Base-by-base conservation (phyloP, 139 green algal species). In the Haematococcus sp. region DNA sequence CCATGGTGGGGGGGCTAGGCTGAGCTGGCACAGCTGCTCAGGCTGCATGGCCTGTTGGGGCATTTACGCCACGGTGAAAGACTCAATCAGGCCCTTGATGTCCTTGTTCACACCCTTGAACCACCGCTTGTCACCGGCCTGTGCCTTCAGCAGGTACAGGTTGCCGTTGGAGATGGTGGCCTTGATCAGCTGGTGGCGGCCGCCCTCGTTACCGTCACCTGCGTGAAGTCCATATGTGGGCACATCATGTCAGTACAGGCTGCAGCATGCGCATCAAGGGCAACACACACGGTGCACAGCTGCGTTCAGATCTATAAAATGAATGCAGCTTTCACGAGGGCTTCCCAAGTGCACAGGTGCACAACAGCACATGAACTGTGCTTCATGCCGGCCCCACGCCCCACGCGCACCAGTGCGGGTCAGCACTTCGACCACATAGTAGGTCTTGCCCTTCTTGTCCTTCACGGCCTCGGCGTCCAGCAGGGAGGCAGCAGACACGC, bases 161-260 rank as follows among this genome's bases (percentile, higher is more conserved):
- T 94, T 94, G 79, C 91, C 91, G 63, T 91, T 88, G 63, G 71
- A 69, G 7, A 99, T 95, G 27, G 90, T 87, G 63, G 95, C 96
- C 63, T 84, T 85, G 72, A 99, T 89, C 61, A 99, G 86, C 71
- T 96, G 87, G 91, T 99, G 95, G 82, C 93, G 91, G 75, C 95
- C 95, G 61, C 95, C 95, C 91, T 99, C 95, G 78, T 98, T 83
- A 51, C 95, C 95, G 71, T 99, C 95, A 64, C 93, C 92, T 76
- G 84, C 27, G 23, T 44, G 58, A 9, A 49, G 2, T 2, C 43
- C 28, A 70, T 2, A 58, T 23, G 9, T 22, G 25, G 40, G 66
- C 65, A 25, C 49, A 27, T 58, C 66, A 51, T 52, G 46, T 73
- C 20, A 65, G 28, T 3, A 64, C n/a, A 68, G 28, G 28, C 30